Evolutionary conservation across 2,329 filamentous ascomycete species (phyloP).

Genomic region (Calonectria fujianensis): DNA sequence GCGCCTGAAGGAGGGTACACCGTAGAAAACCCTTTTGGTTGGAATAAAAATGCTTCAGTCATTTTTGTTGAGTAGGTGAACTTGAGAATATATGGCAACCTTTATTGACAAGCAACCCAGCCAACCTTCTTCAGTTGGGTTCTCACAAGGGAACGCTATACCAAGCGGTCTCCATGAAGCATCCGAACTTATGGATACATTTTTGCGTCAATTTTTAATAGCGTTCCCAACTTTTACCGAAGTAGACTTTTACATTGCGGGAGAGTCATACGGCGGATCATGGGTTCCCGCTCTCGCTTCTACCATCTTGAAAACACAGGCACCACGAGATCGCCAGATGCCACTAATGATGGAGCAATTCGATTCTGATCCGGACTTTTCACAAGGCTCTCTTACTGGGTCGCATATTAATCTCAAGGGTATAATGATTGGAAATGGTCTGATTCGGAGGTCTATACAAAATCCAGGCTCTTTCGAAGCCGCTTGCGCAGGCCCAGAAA

Average conservation of each 20-base stretch:
- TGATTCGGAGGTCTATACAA: neutral
- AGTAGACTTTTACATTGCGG: slow-evolving; percentile 24
- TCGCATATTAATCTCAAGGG: slow-evolving; percentile 13
- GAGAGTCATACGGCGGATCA: slow-evolving; percentile 19
- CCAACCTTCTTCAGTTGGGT: neutral
- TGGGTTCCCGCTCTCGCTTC: slow-evolving; percentile 10
- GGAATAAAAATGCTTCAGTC: slow-evolving; percentile 33
- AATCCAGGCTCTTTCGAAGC: slow-evolving; percentile 6
- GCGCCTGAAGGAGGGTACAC: slow-evolving; percentile 32
- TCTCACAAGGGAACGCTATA: neutral
- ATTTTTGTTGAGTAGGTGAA: slow-evolving; percentile 33
- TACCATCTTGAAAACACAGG: slow-evolving; percentile 2
- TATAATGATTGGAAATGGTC: slow-evolving; percentile 26
- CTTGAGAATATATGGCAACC: neutral
- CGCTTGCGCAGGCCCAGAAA: neutral
- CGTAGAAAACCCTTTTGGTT: slow-evolving; percentile 31
- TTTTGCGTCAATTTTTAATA: slow-evolving; percentile 27
- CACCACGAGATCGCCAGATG: neutral
- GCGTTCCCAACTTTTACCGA: slow-evolving; percentile 14
- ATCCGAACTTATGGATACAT: slow-evolving; percentile 27
- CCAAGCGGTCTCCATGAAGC: slow-evolving; percentile 15
- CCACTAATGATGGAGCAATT: neutral
- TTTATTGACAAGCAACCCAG: neutral
- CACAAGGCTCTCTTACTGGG: neutral
- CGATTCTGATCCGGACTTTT: no score